Evolutionary conservation across 2,329 filamentous ascomycete genomes (phyloP).

Genomic region (Fusarium mexicanum): DNA sequence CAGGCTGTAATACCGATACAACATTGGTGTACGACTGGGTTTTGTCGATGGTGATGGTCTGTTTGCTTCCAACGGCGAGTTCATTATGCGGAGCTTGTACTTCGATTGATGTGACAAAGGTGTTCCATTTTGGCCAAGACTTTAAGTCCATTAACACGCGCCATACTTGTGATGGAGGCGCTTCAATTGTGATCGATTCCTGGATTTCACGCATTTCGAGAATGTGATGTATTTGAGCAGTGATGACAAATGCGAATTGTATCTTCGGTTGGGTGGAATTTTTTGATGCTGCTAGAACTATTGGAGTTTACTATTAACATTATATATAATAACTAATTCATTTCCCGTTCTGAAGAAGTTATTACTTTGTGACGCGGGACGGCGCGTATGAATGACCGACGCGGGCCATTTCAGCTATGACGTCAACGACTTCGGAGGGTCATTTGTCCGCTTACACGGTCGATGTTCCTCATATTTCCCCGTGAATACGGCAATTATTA

Average conservation of each 20-base stretch:
- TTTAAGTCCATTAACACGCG: neutral
- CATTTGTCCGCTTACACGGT: neutral
- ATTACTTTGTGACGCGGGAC: neutral
- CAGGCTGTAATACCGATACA: neutral
- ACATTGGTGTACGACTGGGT: neutral
- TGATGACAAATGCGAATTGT: too few relatives aligned
- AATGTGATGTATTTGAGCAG: too few relatives aligned
- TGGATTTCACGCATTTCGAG: constrained; percentile 1
- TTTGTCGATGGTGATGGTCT: neutral
- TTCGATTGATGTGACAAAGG: constrained; percentile 4
- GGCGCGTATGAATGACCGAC: neutral
- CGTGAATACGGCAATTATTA: fast-evolving
- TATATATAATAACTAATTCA: too few relatives aligned
- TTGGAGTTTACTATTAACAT: neutral
- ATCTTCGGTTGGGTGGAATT: neutral
- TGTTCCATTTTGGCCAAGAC: constrained; percentile 14
- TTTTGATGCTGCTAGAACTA: too few relatives aligned
- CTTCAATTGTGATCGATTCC: constrained; percentile 2
- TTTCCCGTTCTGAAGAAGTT: neutral
- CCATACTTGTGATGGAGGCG: neutral
- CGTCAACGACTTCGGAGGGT: neutral
- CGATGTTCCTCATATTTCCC: fast-evolving
- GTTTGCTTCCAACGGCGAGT: neutral
- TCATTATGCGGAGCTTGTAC: neutral
- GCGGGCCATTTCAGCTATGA: neutral